A percentile compares a stretch with the other conserved stretches of the same genome.
Conservation (phyloP, 2,329 filamentous ascomycete genomes). For the Neopestalotiopsis sp. region DNA sequence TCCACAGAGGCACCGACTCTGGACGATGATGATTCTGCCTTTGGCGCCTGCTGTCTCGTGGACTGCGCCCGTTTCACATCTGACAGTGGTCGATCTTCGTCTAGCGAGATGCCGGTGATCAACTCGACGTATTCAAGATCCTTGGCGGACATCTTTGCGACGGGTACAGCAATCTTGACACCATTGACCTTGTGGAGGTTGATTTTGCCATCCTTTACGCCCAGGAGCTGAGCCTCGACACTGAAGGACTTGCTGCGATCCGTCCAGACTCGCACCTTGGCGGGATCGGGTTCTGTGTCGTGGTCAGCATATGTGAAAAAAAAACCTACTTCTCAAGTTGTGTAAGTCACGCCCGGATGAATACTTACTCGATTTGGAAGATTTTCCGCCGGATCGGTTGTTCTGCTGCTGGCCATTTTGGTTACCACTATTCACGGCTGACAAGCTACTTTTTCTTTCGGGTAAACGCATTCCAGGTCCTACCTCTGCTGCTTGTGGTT, state of each 20-base stretch:
- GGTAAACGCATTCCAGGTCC: constrained; percentile 77
- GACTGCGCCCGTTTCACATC: constrained; percentile 70
- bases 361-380: constrained; percentile 74
- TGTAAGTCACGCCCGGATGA: neutral
- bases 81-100: constrained; percentile 92
- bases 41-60: constrained; percentile 33
- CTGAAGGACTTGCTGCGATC: constrained; percentile 96
- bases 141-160: constrained; percentile 92
- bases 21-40: constrained; percentile 34
- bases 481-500: constrained; percentile 73
- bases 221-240: constrained; percentile 95
- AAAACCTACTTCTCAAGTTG: neutral
- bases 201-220: constrained; percentile 93
- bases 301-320: neutral
- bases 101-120: constrained; percentile 83
- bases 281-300: constrained; percentile 74
- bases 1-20: constrained; percentile 68
- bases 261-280: constrained; percentile 90
- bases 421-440: constrained; percentile 69
- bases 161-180: constrained; percentile 95
- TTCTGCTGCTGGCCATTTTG: constrained; percentile 73
- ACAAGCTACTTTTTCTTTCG: constrained; percentile 79
- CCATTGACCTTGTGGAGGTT: constrained; percentile 98
- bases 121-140: constrained; percentile 95
- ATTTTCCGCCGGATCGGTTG: constrained; percentile 57